Evolutionary conservation across 2,329 filamentous ascomycete genomes (phyloP).

Genomic region (Didymellaceae sp.): DNA sequence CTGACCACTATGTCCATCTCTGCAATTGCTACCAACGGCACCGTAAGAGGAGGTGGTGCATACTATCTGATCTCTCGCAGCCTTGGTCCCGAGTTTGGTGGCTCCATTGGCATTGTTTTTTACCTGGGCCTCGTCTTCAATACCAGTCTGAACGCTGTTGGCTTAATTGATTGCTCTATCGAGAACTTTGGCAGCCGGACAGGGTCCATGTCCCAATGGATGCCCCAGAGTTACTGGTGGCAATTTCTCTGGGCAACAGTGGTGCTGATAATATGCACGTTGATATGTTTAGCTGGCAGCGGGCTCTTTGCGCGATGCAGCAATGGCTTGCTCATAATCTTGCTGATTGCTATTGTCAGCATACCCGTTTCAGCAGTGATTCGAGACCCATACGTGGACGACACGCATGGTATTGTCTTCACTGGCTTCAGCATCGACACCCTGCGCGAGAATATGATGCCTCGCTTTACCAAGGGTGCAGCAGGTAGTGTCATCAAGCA

Average conservation of each 20-base stretch:
- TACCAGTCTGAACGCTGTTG: constrained; percentile 85
- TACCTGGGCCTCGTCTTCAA: constrained; percentile 86
- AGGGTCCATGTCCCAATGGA: constrained; percentile 64
- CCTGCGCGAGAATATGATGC: constrained; percentile 75
- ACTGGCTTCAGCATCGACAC: constrained; percentile 78
- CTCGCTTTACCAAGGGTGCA: constrained; percentile 67
- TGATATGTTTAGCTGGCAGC: constrained; percentile 79
- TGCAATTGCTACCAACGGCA: constrained; percentile 88
- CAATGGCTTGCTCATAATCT: constrained; percentile 73
- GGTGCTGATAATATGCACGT: constrained; percentile 73
- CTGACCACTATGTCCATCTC: constrained; percentile 85
- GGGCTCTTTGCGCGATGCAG: constrained; percentile 81
- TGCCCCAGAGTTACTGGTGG: constrained; percentile 77
- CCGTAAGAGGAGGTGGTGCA: constrained; percentile 83
- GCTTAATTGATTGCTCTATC: constrained; percentile 80
- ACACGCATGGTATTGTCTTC: constrained; percentile 70
- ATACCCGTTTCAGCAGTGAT: constrained; percentile 81
- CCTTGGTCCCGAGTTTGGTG: constrained; percentile 80
- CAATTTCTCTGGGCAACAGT: constrained; percentile 77
- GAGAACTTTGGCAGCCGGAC: constrained; percentile 71
- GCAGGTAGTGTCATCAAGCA: constrained; percentile 67
- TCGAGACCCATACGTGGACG: constrained; percentile 70
- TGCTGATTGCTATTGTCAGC: constrained; percentile 76
- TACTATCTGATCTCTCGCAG: constrained; percentile 90
- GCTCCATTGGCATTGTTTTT: constrained; percentile 85